These are phyloP conservation scores for Trametes sanguinea DNA, from an alignment of 768 basidiomycete species.

Conservation along the genomic window DNA sequence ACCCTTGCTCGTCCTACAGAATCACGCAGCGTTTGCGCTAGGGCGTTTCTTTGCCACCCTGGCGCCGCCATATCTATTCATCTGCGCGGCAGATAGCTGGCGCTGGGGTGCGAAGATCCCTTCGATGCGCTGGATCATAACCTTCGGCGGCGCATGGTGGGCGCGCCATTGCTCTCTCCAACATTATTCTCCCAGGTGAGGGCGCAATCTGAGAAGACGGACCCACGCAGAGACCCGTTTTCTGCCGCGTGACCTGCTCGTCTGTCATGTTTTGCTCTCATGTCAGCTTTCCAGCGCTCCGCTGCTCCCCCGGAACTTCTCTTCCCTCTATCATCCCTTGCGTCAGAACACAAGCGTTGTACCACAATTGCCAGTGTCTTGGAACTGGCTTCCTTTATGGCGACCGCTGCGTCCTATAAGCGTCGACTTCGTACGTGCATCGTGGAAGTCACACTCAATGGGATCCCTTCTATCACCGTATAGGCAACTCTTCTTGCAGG, in stretches of 20 bases:
- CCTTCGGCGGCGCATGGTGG: conserved; percentile 3
- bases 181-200: not conserved
- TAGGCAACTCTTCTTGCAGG: too few relatives aligned
- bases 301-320: conserved; percentile 18
- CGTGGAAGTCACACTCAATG: conserved; percentile 11
- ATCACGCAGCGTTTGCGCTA: not conserved
- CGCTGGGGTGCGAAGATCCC: conserved; percentile 20
- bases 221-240: conserved; percentile 1
- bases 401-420: too few relatives aligned
- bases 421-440: not conserved
- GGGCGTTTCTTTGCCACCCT: conserved; percentile 8
- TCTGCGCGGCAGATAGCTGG: conserved; percentile 1
- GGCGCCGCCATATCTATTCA: conserved; percentile 5
- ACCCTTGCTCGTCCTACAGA: not conserved
- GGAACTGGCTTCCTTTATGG: not conserved
- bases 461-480: conserved; percentile 6
- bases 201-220: not conserved
- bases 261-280: not conserved
- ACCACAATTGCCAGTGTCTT: not conserved
- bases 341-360: not conserved
- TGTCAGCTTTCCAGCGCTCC: conserved; percentile 19
- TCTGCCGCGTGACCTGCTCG: not conserved
- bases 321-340: not conserved
- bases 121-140: not conserved
- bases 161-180: not conserved